These are phyloP conservation scores for Thozetella sp. DNA, from an alignment of 495 filamentous ascomycete genomes.

Conservation along the genomic window DNA sequence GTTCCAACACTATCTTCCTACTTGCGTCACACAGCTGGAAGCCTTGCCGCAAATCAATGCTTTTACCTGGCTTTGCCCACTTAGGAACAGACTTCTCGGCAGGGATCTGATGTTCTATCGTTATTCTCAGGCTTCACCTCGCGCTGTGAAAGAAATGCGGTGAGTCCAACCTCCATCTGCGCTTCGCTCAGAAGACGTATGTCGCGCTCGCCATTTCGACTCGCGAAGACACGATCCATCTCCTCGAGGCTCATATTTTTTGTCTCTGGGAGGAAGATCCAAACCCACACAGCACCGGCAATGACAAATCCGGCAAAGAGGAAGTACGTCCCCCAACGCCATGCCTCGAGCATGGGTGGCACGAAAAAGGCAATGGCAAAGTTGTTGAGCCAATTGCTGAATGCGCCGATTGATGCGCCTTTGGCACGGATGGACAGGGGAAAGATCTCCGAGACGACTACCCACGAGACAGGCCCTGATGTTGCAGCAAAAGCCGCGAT, in stretches of 20 bases:
- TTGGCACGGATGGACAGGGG: slow-evolving; percentile 63
- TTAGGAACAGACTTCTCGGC: neutral
- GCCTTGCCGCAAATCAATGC: neutral
- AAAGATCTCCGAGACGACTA: slow-evolving; percentile 66
- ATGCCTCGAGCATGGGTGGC: slow-evolving; percentile 16
- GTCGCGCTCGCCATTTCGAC: slow-evolving; percentile 35
- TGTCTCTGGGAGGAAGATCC: slow-evolving; percentile 28
- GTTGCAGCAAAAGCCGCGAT: slow-evolving; percentile 39
- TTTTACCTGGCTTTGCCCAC: neutral
- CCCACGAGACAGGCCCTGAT: slow-evolving; percentile 45
- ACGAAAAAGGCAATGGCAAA: slow-evolving; percentile 21
- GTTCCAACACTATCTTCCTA: neutral
- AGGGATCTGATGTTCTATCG: neutral
- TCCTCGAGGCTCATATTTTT: slow-evolving; percentile 33
- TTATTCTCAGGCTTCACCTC: neutral
- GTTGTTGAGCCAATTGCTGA: slow-evolving; percentile 25
- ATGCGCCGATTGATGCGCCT: slow-evolving; percentile 29
- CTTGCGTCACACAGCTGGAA: neutral
- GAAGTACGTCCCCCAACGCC: slow-evolving; percentile 23
- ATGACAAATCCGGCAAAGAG: slow-evolving; percentile 24
- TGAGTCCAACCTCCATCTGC: slow-evolving; percentile 16
- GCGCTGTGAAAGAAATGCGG: slow-evolving; percentile 1
- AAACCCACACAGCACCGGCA: slow-evolving; percentile 19
- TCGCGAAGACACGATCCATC: slow-evolving; percentile 44
- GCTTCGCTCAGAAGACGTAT: slow-evolving; percentile 17